These are phyloP conservation scores for Tillandsia leiboldiana DNA, from an alignment of 176 grass and related monocot genomes.

Conservation along the genomic window DNA sequence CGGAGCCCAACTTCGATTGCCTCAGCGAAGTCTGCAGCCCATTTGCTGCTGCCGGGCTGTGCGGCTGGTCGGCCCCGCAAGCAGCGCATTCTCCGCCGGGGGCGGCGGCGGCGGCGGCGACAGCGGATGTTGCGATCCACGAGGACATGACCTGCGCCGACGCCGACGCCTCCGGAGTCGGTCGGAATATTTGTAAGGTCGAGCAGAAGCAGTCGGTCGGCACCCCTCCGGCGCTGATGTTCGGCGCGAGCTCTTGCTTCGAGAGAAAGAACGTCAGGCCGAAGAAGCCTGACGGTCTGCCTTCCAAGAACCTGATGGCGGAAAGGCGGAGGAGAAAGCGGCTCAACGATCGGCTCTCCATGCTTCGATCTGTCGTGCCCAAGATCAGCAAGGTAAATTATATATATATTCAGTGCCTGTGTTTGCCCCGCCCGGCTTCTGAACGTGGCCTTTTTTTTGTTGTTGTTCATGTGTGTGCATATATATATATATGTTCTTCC, in stretches of 20 bases:
- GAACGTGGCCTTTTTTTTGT: not conserved
- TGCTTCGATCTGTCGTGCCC: slow-evolving; percentile 84
- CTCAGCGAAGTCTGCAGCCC: slow-evolving; percentile 63
- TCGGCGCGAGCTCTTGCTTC: slow-evolving; percentile 19
- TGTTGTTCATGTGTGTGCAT: not conserved
- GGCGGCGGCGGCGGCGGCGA: not conserved
- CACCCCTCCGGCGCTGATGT: slow-evolving; percentile 20
- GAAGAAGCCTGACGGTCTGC: slow-evolving; percentile 22
- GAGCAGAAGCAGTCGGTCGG: slow-evolving; percentile 12
- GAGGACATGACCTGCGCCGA: not conserved
- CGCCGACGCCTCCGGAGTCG: slow-evolving; percentile 6
- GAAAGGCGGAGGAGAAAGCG: slow-evolving; percentile 70
- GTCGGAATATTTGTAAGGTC: not conserved
- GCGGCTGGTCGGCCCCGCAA: not conserved
- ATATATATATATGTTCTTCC: not conserved
- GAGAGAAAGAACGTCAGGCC: slow-evolving; percentile 13
- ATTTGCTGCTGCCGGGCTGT: slow-evolving; percentile 12
- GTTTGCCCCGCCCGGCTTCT: not conserved
- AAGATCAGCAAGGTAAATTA: slow-evolving; percentile 64
- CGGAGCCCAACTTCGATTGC: slow-evolving; percentile 64
- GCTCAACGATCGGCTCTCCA: slow-evolving; percentile 80
- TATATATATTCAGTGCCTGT: not conserved
- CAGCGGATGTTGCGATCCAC: slow-evolving; percentile 4
- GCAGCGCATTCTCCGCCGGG: not conserved
- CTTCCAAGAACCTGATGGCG: slow-evolving; percentile 84